Evolutionary conservation across 1,284 basidiomycete genomes (phyloP), one percentile per base, ranked within the genome.

Genomic region (Pyrrhoderma noxium): DNA sequence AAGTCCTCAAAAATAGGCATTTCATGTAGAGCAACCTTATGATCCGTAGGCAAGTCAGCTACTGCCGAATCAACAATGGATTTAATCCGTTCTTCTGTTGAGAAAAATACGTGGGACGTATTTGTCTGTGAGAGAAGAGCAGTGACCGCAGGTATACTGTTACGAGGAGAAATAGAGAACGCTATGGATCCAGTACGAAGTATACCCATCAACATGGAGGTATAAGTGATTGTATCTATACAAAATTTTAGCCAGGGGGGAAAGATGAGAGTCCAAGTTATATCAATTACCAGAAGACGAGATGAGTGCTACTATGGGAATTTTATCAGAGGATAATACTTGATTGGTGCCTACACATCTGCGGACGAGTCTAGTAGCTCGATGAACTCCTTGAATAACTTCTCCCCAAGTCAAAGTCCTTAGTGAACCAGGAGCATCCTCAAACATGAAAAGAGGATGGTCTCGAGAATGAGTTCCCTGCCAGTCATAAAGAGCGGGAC

Each of bases 401-500:
- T 64, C 60, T 2, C 56, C 47, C 61, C 64, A 70, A 5, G 48
- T 46, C 8, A 71, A 61, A 1, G 42, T 45, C 35, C 49, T 34
- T 2, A n/a, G 5, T 9, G 27, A 18, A 7, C 31, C 42, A 14
- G 40, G 40, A 3, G 16, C 31, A 45, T 51, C 61, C 0, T 56
- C 51, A 51, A 63, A 71, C 2, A 62, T 58, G 45, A 68, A 70
- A 1, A 70, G 51, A 2, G 64, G 64, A 51, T 70, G 68, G 1
- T 65, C 51, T 0, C 67, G 61, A 31, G 60, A 68, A 40, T 68
- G 55, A 37, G 58, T 45, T 2, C 57, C 57, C 34, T 72, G 67
- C 58, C 62, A 67, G n/a, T 68, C 66, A 49, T 62, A 67, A 1
- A 70, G 54, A 42, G 70, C 65, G 0, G 67, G 63, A 7, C 71